Conservation (phyloP, 352 stramenopile genomes). For the Lagenidium giganteum region DNA sequence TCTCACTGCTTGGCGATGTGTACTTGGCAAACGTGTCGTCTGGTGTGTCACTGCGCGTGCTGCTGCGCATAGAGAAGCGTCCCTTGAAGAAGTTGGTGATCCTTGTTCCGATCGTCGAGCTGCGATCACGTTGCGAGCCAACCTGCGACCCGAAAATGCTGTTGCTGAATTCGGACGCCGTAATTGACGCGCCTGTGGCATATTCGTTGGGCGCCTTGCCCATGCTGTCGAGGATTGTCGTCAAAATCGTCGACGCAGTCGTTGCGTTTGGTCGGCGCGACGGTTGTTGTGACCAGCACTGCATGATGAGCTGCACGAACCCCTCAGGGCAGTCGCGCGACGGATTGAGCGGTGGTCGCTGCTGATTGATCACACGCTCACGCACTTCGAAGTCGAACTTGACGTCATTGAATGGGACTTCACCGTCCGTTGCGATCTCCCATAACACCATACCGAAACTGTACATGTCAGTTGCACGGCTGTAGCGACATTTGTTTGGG, state of each 20-base stretch:
- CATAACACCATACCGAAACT: slow-evolving; percentile 71
- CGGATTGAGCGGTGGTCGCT: slow-evolving; percentile 45
- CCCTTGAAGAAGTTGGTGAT: slow-evolving; percentile 60
- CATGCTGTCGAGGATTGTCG: slow-evolving; percentile 47
- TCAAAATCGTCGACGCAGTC: slow-evolving; percentile 44
- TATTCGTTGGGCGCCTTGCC: slow-evolving; percentile 30
- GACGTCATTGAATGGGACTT: slow-evolving; percentile 54
- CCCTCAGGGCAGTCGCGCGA: slow-evolving; percentile 37
- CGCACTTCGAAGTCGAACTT: slow-evolving; percentile 71
- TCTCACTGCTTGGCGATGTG: slow-evolving; percentile 15
- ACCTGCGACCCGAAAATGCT: slow-evolving; percentile 56
- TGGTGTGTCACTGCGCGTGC: slow-evolving; percentile 3
- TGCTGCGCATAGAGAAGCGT: slow-evolving; percentile 16
- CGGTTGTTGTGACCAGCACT: slow-evolving; percentile 57
- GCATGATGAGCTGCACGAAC: slow-evolving; percentile 49
- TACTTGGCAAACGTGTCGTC: slow-evolving; percentile 27
- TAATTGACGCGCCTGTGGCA: slow-evolving; percentile 21
- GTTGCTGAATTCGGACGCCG: slow-evolving; percentile 42
- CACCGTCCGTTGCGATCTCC: slow-evolving; percentile 60
- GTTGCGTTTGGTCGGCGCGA: slow-evolving; percentile 33
- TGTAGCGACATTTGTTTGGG: slow-evolving; percentile 61
- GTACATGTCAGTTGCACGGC: slow-evolving; percentile 63
- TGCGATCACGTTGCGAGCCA: slow-evolving; percentile 18
- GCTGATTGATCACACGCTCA: slow-evolving; percentile 45
- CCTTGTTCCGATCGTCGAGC: slow-evolving; percentile 38